Conservation (phyloP, 2,329 filamentous ascomycete species). For the Fusarium compactum region DNA sequence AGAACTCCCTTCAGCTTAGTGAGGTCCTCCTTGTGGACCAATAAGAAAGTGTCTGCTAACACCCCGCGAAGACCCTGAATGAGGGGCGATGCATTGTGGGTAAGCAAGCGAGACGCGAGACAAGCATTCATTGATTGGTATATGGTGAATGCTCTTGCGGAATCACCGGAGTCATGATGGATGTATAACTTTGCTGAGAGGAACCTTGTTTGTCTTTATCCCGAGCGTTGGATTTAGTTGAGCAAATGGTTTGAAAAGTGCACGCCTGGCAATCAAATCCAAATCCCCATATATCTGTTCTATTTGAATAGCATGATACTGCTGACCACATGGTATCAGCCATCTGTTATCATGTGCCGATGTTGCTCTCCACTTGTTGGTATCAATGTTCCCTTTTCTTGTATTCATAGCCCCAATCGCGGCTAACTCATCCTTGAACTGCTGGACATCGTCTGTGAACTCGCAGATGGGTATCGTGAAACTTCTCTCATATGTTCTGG, state of each 20-base stretch:
- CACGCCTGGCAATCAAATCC: neutral
- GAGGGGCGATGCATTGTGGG: constrained; percentile 6
- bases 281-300: neutral
- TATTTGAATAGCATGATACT: neutral
- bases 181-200: neutral
- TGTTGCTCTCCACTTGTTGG: neutral
- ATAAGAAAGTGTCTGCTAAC: neutral
- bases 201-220: neutral
- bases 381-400: neutral
- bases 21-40: constrained; percentile 8
- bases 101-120: neutral
- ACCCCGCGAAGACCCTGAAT: constrained; percentile 10
- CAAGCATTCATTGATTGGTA: neutral
- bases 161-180: neutral
- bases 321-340: neutral
- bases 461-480: constrained; percentile 30
- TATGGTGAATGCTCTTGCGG: no score
- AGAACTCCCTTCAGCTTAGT: neutral
- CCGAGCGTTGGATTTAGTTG: neutral
- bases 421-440: neutral
- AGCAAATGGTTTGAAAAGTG: neutral
- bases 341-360: neutral
- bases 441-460: neutral
- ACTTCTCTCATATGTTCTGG: constrained; percentile 39
- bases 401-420: neutral